These are phyloP conservation scores for Microbotryomycetes sp. DNA, from an alignment of 1,284 basidiomycete species.

Conservation along the genomic window DNA sequence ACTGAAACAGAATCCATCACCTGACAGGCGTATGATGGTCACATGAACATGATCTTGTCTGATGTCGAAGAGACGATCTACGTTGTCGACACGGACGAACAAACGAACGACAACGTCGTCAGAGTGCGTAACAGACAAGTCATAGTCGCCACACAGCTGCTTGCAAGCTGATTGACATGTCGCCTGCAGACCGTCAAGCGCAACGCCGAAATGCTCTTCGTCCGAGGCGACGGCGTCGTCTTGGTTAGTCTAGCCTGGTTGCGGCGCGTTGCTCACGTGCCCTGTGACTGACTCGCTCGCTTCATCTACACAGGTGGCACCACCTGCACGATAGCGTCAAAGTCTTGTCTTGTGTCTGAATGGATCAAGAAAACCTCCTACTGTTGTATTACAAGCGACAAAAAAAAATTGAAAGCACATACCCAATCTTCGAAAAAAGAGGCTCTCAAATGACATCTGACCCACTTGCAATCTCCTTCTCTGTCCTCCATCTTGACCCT, in stretches of 20 bases:
- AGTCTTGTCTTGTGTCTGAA: background rate
- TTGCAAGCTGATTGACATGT: background rate
- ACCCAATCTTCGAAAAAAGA: background rate
- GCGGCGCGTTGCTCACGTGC: too few relatives aligned
- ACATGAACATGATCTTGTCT: conserved; percentile 95
- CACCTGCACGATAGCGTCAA: conserved; percentile 19
- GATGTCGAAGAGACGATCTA: conserved; percentile 96
- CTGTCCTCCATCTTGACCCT: conserved; percentile 25
- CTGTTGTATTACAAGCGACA: background rate
- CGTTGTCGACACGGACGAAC: conserved; percentile 62
- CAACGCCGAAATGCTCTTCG: conserved; percentile 96
- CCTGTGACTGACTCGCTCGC: too few relatives aligned
- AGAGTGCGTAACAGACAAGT: conserved; percentile 45
- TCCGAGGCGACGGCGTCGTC: conserved; percentile 72
- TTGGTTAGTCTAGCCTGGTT: conserved; percentile 26
- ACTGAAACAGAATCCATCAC: background rate
- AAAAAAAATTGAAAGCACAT: background rate
- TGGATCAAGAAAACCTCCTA: background rate
- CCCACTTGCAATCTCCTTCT: conserved; percentile 30
- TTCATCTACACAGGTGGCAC: conserved; percentile 23
- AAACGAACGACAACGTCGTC: conserved; percentile 45
- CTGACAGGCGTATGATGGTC: conserved; percentile 89
- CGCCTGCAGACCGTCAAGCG: conserved; percentile 74
- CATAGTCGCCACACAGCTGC: background rate
- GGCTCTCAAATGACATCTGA: conserved; percentile 21